A percentile compares a stretch with the other conserved stretches of the same genome.
Conservation (phyloP, 306 rosid species). For the Quercus robur region DNA sequence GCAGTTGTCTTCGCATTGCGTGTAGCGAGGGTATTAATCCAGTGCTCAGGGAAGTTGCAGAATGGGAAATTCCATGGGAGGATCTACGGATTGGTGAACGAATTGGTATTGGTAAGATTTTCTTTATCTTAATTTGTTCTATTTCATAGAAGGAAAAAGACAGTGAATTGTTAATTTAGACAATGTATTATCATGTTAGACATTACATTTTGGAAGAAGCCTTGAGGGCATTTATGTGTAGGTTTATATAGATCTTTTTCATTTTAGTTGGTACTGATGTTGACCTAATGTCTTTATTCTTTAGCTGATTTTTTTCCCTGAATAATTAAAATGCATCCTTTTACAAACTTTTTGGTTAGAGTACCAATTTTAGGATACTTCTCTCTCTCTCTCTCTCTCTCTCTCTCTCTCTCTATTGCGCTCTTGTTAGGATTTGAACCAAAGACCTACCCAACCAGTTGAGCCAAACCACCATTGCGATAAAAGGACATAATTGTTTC, state of each 20-base stretch:
- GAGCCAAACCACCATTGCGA: neutral
- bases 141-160: neutral
- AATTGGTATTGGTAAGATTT: conserved; percentile 91
- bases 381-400: too few species aligned
- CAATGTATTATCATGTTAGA: neutral
- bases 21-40: conserved; percentile 44
- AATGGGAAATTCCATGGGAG: conserved; percentile 97
- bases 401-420: neutral
- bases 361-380: neutral
- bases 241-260: neutral
- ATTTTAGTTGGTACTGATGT: neutral
- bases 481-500: neutral
- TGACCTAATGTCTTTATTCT: neutral
- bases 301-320: neutral
- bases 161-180: neutral
- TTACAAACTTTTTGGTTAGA: neutral
- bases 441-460: neutral
- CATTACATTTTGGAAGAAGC: neutral
- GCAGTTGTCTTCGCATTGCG: conserved; percentile 26
- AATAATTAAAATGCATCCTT: neutral
- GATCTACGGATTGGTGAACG: conserved; percentile 96
- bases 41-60: conserved; percentile 66
- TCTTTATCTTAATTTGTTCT: conserved; percentile 4
- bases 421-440: neutral
- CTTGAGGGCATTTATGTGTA: neutral